Evolutionary conservation across 768 basidiomycete species (phyloP).

Genomic region (Tylopilus intermedius): DNA sequence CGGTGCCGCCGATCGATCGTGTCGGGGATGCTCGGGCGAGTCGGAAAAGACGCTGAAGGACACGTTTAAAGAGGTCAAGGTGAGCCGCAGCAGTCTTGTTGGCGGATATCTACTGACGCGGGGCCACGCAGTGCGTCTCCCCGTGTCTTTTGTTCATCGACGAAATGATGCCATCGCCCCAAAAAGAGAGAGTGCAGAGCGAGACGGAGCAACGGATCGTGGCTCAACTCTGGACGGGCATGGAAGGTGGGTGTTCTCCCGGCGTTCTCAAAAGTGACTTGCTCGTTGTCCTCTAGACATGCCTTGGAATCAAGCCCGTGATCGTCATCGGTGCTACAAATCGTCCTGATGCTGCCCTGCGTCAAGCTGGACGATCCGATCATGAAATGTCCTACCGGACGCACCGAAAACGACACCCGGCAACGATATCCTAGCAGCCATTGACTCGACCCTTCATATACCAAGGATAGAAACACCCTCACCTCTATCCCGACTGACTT

Average conservation of each 20-base stretch:
- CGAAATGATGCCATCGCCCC: conserved; percentile 98
- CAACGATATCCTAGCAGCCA: conserved; percentile 30
- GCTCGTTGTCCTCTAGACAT: conserved; percentile 55
- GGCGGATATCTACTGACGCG: background rate
- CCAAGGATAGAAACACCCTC: conserved; percentile 16
- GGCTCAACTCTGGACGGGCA: conserved; percentile 94
- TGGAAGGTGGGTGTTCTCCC: conserved; percentile 71
- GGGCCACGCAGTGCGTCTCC: conserved; percentile 62
- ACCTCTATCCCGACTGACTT: conserved; percentile 26
- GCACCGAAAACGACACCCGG: conserved; percentile 15
- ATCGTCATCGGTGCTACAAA: conserved; percentile 97
- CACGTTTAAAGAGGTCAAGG: conserved; percentile 96
- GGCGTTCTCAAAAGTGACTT: background rate
- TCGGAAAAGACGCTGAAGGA: conserved; percentile 95
- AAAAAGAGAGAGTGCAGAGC: conserved; percentile 94
- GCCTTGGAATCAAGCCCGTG: conserved; percentile 91
- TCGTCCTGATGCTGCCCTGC: conserved; percentile 87
- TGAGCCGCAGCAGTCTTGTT: conserved; percentile 26
- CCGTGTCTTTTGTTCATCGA: conserved; percentile 95
- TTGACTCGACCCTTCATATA: conserved; percentile 29
- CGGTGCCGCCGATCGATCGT: conserved; percentile 92
- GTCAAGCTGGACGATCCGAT: conserved; percentile 92
- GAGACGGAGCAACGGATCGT: conserved; percentile 99
- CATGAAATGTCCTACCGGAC: conserved; percentile 84
- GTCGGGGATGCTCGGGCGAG: conserved; percentile 97